A percentile compares a stretch with the other conserved stretches of the same genome.
phyloP scores from a whole-genome alignment of 148 eudicot genomes.

The Oxyria digyna region DNA sequence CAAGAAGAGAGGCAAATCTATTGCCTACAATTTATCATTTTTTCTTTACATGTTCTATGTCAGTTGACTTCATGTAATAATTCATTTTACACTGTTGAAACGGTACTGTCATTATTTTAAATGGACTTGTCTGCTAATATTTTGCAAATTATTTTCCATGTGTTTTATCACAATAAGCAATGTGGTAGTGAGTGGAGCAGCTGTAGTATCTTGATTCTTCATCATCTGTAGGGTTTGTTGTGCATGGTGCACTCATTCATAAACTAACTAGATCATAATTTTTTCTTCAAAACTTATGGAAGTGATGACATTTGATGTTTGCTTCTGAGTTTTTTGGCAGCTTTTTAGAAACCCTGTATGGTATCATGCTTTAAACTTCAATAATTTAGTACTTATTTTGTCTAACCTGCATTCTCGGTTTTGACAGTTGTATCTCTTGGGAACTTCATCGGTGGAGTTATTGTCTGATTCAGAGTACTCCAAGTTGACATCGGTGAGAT shows the following conservation, averaged over 20 bases:
- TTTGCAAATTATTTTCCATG: background rate
- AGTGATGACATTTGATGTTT: background rate
- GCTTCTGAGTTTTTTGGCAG: background rate
- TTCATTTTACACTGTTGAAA: background rate
- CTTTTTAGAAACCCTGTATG: background rate
- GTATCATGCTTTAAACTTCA: background rate
- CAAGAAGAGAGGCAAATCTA: background rate
- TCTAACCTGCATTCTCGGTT: background rate
- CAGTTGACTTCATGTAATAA: background rate
- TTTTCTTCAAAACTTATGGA: background rate
- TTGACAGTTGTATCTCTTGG: constrained; percentile 82
- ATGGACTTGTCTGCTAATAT: background rate
- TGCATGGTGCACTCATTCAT: too few relatives aligned
- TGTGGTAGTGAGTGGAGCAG: background rate
- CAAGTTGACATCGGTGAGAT: constrained; percentile 84
- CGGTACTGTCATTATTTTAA: background rate
- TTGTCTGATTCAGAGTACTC: constrained; percentile 93
- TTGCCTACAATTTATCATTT: background rate
- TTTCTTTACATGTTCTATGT: background rate
- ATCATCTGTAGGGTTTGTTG: background rate
- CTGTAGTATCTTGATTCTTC: background rate
- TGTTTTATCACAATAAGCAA: background rate
- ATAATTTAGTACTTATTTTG: background rate
- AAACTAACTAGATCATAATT: background rate
- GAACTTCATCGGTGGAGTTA: constrained; percentile 71